Conservation (phyloP, 345 rosid genomes). For the Salix suchowensis region DNA sequence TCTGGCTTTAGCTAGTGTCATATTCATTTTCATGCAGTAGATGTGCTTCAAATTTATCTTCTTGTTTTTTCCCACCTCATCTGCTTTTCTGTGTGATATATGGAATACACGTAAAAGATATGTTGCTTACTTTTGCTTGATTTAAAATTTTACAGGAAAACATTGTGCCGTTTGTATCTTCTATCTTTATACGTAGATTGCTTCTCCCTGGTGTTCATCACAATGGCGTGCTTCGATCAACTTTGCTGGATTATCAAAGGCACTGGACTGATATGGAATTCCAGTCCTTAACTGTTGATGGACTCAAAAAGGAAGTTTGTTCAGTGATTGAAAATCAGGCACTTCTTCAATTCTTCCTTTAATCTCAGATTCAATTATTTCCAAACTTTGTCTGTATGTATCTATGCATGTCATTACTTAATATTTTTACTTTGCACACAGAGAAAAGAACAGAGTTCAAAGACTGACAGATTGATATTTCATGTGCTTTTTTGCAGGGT, state of each 20-base stretch:
- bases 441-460: constrained; percentile 6
- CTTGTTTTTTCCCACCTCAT: not conserved
- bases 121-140: constrained; percentile 11
- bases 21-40: not conserved
- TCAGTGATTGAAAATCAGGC: constrained; percentile 81
- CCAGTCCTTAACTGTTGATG: constrained; percentile 69
- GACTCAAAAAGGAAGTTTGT: constrained; percentile 72
- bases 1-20: not conserved
- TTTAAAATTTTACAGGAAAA: constrained; percentile 55
- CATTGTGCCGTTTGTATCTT: constrained; percentile 65
- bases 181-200: constrained; percentile 72
- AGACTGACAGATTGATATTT: constrained; percentile 21
- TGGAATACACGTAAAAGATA: not conserved
- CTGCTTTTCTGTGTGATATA: too few species aligned
- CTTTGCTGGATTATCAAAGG: constrained; percentile 69
- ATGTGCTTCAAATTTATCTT: not conserved
- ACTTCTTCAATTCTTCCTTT: constrained; percentile 2
- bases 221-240: constrained; percentile 49
- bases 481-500: constrained; percentile 44
- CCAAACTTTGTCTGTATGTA: not conserved
- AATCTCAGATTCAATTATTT: constrained; percentile 9
- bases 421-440: not conserved
- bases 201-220: constrained; percentile 78
- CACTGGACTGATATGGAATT: constrained; percentile 82
- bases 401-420: not conserved